phyloP scores from a whole-genome alignment of 2,329 filamentous ascomycete genomes.

The Orbilia quercus region DNA sequence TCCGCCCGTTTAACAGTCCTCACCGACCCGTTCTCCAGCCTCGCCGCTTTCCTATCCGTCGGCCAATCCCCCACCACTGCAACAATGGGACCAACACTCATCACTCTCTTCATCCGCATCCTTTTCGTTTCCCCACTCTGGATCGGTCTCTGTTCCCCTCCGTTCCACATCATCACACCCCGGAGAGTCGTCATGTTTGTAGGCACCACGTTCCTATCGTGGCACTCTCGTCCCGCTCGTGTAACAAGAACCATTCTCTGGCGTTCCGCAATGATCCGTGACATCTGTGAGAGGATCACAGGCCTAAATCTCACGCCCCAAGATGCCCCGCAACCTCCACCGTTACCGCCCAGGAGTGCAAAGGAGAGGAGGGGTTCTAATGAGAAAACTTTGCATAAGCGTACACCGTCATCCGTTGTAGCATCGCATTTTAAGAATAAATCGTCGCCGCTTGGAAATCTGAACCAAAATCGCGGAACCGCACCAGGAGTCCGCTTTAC shows the following conservation, averaged over 20 bases:
- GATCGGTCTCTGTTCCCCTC: conserved; percentile 83
- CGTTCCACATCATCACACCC: conserved; percentile 85
- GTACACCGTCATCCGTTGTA: conserved; percentile 64
- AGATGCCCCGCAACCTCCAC: conserved; percentile 58
- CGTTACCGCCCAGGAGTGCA: conserved; percentile 60
- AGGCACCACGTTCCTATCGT: conserved; percentile 88
- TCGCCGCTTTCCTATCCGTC: conserved; percentile 93
- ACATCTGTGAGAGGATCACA: conserved; percentile 77
- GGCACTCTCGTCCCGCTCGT: conserved; percentile 87
- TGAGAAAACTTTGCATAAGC: conserved; percentile 65
- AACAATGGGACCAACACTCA: conserved; percentile 88
- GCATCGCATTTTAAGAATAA: conserved; percentile 59
- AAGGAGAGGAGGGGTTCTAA: conserved; percentile 62
- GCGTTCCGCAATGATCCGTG: conserved; percentile 81
- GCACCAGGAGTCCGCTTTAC: conserved; percentile 92
- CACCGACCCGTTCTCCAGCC: conserved; percentile 77
- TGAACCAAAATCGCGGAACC: conserved; percentile 64
- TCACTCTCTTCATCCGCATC: conserved; percentile 87
- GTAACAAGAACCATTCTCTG: conserved; percentile 89
- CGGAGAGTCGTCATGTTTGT: conserved; percentile 83
- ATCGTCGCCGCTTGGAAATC: conserved; percentile 62
- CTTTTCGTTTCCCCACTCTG: conserved; percentile 88
- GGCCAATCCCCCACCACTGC: conserved; percentile 90
- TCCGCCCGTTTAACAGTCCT: conserved; percentile 92
- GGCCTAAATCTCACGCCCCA: conserved; percentile 70